Percentiles rank a stretch among this genome's conserved stretches.
These are phyloP conservation scores for Vinca minor DNA, from an alignment of 257 asterid genomes.

Conservation along the genomic window DNA sequence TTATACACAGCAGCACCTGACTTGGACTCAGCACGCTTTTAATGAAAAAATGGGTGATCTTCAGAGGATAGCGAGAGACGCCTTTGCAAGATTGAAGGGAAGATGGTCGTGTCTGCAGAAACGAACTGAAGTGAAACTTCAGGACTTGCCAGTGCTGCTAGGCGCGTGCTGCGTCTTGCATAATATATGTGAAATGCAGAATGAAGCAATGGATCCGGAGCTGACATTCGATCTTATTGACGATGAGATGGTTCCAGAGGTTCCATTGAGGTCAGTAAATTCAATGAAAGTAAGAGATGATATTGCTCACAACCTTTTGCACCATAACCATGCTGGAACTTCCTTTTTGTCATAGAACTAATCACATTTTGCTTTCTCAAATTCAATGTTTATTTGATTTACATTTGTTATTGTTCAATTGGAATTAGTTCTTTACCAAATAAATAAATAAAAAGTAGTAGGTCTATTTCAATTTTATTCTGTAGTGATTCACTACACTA, in stretches of 20 bases:
- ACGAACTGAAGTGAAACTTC: constrained; percentile 80
- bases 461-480: constrained; percentile 3
- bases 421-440: background rate
- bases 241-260: constrained; percentile 75
- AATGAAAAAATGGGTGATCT: constrained; percentile 69
- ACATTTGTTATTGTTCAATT: constrained; percentile 18
- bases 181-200: constrained; percentile 75
- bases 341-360: constrained; percentile 46
- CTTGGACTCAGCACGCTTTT: constrained; percentile 91
- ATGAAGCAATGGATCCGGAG: constrained; percentile 46
- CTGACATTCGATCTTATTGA: constrained; percentile 55
- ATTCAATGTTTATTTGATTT: constrained; percentile 10
- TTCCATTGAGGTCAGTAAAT: constrained; percentile 48
- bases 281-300: constrained; percentile 70
- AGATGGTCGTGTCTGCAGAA: constrained; percentile 90
- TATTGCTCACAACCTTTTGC: constrained; percentile 79
- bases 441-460: no score
- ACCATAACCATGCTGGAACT: constrained; percentile 86
- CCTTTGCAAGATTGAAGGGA: constrained; percentile 69
- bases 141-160: constrained; percentile 76
- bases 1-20: constrained; percentile 60
- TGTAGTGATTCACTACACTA: constrained; percentile 15
- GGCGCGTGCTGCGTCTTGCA: constrained; percentile 96
- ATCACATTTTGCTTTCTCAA: no score
- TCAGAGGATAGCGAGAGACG: constrained; percentile 38